These are phyloP conservation scores for Trichoderma sp. DNA, from an alignment of 2,329 filamentous ascomycete genomes.

Conservation along the genomic window DNA sequence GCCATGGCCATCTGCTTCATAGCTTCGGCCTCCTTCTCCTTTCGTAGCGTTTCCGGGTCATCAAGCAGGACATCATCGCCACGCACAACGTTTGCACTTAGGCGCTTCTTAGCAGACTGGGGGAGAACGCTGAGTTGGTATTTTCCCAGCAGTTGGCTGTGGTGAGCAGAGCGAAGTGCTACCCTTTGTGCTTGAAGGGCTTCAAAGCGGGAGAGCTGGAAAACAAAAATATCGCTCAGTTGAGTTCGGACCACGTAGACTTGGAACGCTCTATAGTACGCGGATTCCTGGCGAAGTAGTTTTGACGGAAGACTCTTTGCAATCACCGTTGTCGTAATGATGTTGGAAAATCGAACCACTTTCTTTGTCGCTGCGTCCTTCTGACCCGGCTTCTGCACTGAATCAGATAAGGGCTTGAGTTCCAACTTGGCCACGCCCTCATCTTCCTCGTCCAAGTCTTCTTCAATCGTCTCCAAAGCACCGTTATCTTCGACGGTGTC, in stretches of 20 bases:
- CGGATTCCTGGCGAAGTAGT: slow-evolving; percentile 66
- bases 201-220: slow-evolving; percentile 83
- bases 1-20: slow-evolving; percentile 69
- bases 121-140: slow-evolving; percentile 75
- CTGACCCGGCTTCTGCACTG: slow-evolving; percentile 31
- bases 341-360: slow-evolving; percentile 73
- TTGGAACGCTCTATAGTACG: slow-evolving; percentile 88
- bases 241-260: slow-evolving; percentile 69
- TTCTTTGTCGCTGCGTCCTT: slow-evolving; percentile 60
- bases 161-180: slow-evolving; percentile 71
- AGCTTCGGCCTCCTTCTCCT: slow-evolving; percentile 80
- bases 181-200: slow-evolving; percentile 83
- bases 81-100: slow-evolving; percentile 72
- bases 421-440: slow-evolving; percentile 29
- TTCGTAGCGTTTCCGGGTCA: slow-evolving; percentile 65
- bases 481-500: slow-evolving; percentile 50
- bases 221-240: slow-evolving; percentile 77
- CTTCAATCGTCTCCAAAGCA: slow-evolving; percentile 44
- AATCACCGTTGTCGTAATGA: slow-evolving; percentile 49
- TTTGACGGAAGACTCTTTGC: slow-evolving; percentile 57
- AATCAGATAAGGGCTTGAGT: slow-evolving; percentile 36
- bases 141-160: slow-evolving; percentile 81
- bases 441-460: slow-evolving; percentile 36
- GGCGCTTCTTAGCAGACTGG: slow-evolving; percentile 71
- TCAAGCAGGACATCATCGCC: slow-evolving; percentile 68